Evolutionary conservation across 352 stramenopile genomes (phyloP), one percentile per base, ranked within the genome.

Genomic region (Pythium rhizo-oryzae): DNA sequence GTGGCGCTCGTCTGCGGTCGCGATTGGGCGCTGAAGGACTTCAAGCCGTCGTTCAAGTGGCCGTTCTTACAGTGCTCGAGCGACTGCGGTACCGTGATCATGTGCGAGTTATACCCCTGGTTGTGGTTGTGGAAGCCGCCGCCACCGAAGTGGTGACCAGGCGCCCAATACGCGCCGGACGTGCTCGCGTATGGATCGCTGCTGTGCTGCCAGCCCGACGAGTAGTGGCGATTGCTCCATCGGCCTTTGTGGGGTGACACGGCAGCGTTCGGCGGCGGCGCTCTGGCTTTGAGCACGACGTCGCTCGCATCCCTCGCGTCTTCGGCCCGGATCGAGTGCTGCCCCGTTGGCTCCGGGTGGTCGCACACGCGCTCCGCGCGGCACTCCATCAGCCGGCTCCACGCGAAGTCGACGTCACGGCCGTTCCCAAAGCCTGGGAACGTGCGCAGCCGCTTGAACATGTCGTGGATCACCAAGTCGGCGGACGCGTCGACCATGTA

Each of bases 371-470:
- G 80, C 35, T 92, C 74, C 1, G 84, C 81, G 11, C 87, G 85
- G 59, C 65, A 90, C 50, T 89, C 79, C 15, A 80, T 50, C 28
- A 90, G 25, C 37, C 80, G 80, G 13, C 86, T 76, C 85, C 81
- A 90, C 25, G 93, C 55, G 19, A 78, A 70, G 47, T 78, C 69
- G 18, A 87, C 84, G 49, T 92, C 83, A 23, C 81, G 84, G 0
- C 85, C 85, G 63, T 91, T 94, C 0, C 83, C 82, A 69, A 90
- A 93, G 4, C 84, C 79, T n/a, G 80, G 80, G 2, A 90, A 55
- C 18, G 13, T 46, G 12, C 79, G 84, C 24, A 92, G 55, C 9
- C 50, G 61, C 1, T 59, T 57, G 56, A 90, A 91, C 2, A 67
- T 69, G 19, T 62, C 52, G 9, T 63, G 19, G n/a, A 95, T 24